Evolutionary conservation across 108 stramenopile genomes (phyloP).

Genomic region (Epithemia pelagica): DNA sequence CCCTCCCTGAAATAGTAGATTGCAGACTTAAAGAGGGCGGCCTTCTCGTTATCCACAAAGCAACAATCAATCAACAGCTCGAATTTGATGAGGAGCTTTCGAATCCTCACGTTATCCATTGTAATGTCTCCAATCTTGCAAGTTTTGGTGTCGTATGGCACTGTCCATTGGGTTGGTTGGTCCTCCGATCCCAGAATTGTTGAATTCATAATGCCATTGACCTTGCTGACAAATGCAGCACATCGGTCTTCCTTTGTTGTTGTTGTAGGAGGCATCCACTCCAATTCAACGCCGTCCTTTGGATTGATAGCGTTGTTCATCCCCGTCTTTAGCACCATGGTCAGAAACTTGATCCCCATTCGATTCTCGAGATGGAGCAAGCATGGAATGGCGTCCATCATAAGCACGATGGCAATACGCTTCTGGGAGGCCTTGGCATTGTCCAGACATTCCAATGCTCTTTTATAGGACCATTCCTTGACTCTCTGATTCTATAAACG

Average conservation of each 20-base stretch:
- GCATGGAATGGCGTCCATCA: background rate
- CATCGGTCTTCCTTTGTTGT: background rate
- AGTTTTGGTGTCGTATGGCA: background rate
- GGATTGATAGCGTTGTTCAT: background rate
- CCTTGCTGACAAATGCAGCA: background rate
- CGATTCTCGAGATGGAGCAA: background rate
- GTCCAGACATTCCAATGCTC: background rate
- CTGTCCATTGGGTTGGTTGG: background rate
- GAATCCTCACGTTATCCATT: background rate
- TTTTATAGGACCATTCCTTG: background rate
- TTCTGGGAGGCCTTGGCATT: background rate
- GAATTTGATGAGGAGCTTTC: background rate
- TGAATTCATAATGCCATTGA: background rate
- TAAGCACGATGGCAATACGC: background rate
- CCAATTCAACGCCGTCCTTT: background rate
- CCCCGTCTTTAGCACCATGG: background rate
- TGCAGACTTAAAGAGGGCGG: background rate
- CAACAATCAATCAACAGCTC: background rate
- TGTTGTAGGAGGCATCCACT: background rate
- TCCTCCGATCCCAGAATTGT: background rate
- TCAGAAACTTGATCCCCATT: background rate
- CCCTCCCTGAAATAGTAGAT: background rate
- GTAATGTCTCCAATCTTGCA: background rate
- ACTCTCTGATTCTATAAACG: background rate
- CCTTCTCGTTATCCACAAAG: background rate